These are phyloP conservation scores for Aspergillus vadensis DNA, from an alignment of 2,329 filamentous ascomycete species.

Conservation along the genomic window DNA sequence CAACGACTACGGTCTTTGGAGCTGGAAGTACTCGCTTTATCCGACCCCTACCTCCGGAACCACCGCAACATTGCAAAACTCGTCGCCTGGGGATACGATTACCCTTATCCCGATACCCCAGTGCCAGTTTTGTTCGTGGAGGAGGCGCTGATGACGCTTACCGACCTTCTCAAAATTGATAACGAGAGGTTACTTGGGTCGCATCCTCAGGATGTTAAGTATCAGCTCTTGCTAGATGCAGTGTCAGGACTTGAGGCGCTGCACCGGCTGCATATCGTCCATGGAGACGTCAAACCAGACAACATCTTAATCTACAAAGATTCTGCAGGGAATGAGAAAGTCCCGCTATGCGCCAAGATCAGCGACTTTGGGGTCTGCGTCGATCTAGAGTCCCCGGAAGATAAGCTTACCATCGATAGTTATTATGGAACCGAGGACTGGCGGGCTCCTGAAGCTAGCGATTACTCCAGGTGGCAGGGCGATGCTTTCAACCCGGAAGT, in stretches of 20 bases:
- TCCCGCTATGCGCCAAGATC: slow-evolving; percentile 30
- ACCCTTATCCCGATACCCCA: slow-evolving; percentile 28
- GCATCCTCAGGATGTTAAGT: slow-evolving; percentile 17
- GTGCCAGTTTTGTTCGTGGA: slow-evolving; percentile 33
- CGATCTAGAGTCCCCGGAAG: slow-evolving; percentile 26
- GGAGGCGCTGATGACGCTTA: slow-evolving; percentile 28
- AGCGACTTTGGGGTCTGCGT: slow-evolving; percentile 35
- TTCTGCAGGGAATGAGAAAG: slow-evolving; percentile 17
- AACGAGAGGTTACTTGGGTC: slow-evolving; percentile 8
- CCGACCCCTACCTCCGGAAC: slow-evolving; percentile 28
- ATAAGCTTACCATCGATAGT: slow-evolving; percentile 24
- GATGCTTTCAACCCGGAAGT: slow-evolving; percentile 24
- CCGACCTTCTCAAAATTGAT: slow-evolving; percentile 24
- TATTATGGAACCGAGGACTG: slow-evolving; percentile 30
- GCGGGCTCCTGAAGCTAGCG: slow-evolving; percentile 25
- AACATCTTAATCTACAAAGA: slow-evolving; percentile 32
- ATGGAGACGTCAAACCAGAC: slow-evolving; percentile 34
- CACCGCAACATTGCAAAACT: slow-evolving; percentile 31
- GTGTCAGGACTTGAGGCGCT: slow-evolving; percentile 28
- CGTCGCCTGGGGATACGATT: slow-evolving; percentile 33
- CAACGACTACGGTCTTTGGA: slow-evolving; percentile 27
- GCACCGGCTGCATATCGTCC: slow-evolving; percentile 29
- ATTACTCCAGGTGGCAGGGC: slow-evolving; percentile 13
- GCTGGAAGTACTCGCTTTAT: slow-evolving; percentile 30
- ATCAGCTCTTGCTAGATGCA: slow-evolving; percentile 29